phyloP scores from a whole-genome alignment of 179 eudicot species.

The Beta lomatogona region DNA sequence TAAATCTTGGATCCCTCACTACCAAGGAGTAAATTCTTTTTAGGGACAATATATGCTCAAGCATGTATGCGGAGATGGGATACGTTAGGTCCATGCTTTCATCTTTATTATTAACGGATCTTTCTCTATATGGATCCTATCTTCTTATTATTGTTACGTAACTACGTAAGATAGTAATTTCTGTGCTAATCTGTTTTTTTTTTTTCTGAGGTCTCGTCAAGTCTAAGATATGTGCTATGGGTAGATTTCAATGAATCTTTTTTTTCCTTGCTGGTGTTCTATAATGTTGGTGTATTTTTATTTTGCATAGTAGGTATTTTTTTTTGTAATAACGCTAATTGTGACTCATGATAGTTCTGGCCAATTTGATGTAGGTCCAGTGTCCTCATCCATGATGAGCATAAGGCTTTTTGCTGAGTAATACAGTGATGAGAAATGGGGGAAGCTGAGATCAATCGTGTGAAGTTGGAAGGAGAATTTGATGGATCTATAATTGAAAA shows the following conservation, averaged over 20 bases:
- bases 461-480: slow-evolving; percentile 43
- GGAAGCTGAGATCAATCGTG: slow-evolving; percentile 36
- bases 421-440: slow-evolving; percentile 36
- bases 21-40: too few relatives aligned
- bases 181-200: background rate
- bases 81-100: background rate
- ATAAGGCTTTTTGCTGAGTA: slow-evolving; percentile 6
- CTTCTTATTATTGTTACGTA: background rate
- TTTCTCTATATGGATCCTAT: background rate
- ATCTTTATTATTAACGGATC: background rate
- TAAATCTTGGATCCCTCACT: too few relatives aligned
- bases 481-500: slow-evolving; percentile 27
- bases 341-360: background rate
- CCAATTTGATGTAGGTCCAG: background rate
- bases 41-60: too few relatives aligned
- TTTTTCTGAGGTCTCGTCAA: background rate
- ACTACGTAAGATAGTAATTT: background rate
- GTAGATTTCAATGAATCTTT: background rate
- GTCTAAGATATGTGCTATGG: background rate
- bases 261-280: background rate
- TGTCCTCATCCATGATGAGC: slow-evolving; percentile 11
- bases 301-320: background rate
- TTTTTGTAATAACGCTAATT: background rate
- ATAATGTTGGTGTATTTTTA: background rate
- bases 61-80: too few relatives aligned